phyloP scores from a whole-genome alignment of 352 stramenopile genomes.

The Phytophthora sansomeana region DNA sequence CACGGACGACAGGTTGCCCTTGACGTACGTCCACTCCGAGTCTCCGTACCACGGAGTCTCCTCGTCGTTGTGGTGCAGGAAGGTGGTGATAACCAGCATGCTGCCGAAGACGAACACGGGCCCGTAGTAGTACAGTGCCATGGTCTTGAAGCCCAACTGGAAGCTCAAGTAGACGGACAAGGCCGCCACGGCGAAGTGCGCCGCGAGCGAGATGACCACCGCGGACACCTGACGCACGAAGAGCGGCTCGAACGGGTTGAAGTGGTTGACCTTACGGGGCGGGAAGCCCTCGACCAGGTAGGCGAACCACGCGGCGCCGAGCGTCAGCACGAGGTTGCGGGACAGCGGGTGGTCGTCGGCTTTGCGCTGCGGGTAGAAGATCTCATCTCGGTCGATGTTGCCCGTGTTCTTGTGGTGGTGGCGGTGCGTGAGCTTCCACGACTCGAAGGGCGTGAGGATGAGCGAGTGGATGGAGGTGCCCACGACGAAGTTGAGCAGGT shows the following conservation, averaged over 20 bases:
- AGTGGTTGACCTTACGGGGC: slow-evolving; percentile 81
- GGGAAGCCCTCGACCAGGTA: slow-evolving; percentile 82
- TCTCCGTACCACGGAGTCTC: slow-evolving; percentile 86
- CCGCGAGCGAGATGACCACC: slow-evolving; percentile 68
- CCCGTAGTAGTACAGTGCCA: slow-evolving; percentile 83
- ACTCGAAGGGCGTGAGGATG: slow-evolving; percentile 83
- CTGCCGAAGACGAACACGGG: slow-evolving; percentile 79
- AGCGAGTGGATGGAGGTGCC: slow-evolving; percentile 83
- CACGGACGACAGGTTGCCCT: slow-evolving; percentile 83
- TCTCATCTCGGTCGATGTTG: slow-evolving; percentile 87
- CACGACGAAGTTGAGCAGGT: slow-evolving; percentile 80
- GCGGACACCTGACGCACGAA: slow-evolving; percentile 68
- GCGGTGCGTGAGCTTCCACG: slow-evolving; percentile 84
- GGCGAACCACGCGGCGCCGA: slow-evolving; percentile 74
- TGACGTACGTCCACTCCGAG: slow-evolving; percentile 87
- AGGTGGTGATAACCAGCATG: slow-evolving; percentile 88
- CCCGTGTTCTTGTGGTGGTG: slow-evolving; percentile 91
- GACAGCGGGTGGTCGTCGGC: slow-evolving; percentile 58
- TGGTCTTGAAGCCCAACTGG: slow-evolving; percentile 56
- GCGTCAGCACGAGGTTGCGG: slow-evolving; percentile 52
- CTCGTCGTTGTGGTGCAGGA: slow-evolving; percentile 88
- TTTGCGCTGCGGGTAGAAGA: slow-evolving; percentile 84
- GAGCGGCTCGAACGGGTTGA: slow-evolving; percentile 81
- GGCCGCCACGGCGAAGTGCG: slow-evolving; percentile 49
- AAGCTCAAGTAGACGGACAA: slow-evolving; percentile 55